A percentile compares a stretch with the other conserved stretches of the same genome.
Conservation (phyloP, 441 rosid species). For the Aleurites moluccanus region DNA sequence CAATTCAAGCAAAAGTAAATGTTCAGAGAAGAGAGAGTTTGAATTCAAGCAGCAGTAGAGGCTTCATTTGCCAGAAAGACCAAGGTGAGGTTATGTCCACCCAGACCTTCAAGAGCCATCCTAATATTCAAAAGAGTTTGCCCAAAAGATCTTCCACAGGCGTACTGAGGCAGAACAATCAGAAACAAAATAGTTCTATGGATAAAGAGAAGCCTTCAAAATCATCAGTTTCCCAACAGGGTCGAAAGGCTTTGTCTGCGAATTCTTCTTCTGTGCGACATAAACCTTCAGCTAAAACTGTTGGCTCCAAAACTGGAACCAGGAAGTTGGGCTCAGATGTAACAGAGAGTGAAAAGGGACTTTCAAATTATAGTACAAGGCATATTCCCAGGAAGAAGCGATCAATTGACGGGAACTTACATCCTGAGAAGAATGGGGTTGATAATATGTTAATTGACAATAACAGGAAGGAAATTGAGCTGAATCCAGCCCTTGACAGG, state of each 20-base stretch:
- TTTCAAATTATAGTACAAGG: constrained; percentile 32
- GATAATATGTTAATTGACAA: constrained; percentile 31
- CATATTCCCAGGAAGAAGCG: constrained; percentile 65
- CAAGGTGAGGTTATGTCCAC: constrained; percentile 49
- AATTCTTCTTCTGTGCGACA: constrained; percentile 36
- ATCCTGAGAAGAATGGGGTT: constrained; percentile 39
- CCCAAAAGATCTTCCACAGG: constrained; percentile 48
- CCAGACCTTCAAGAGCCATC: constrained; percentile 59
- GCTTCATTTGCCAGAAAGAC: constrained; percentile 44
- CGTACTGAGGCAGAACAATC: constrained; percentile 82
- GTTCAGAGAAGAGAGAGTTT: constrained; percentile 76
- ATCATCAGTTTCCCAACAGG: constrained; percentile 38
- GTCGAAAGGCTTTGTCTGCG: constrained; percentile 42
- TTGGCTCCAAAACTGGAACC: constrained; percentile 48
- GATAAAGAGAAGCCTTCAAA: constrained; percentile 55
- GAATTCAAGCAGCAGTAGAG: constrained; percentile 46
- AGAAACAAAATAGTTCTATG: constrained; percentile 67
- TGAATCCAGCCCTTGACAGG: constrained; percentile 38
- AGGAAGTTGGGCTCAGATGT: constrained; percentile 51
- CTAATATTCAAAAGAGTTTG: constrained; percentile 48
- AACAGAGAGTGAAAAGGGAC: constrained; percentile 42
- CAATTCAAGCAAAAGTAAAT: constrained; percentile 86
- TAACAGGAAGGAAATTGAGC: constrained; percentile 34
- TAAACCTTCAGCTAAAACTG: constrained; percentile 38
- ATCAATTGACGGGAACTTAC: constrained; percentile 49